Base-by-base conservation (phyloP, 306 rosid genomes). In the Trifolium dubium region DNA sequence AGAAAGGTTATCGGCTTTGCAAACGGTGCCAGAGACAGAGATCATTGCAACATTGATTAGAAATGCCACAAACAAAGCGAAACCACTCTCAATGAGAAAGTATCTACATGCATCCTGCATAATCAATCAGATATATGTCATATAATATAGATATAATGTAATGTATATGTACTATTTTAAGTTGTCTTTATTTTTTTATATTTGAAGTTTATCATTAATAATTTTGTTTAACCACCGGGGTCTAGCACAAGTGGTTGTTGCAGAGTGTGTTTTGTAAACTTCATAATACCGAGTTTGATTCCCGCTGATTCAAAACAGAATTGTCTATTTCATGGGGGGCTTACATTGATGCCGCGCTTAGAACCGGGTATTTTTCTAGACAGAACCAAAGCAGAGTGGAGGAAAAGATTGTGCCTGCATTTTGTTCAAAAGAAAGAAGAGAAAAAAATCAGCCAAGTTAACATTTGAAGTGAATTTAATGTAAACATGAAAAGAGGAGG, bases 301-400 rank as follows among this genome's bases (percentile, higher is more conserved):
- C 7, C 37, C 4, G 6, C 37, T 34, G 37, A 34, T 34, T 34
- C 37, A 34, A 6, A 35, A 1, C 1, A 35, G 39, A 35, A 5
- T 35, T 35, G 8, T 35, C 39, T 30, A 43, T 43, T 43, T 43
- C 49, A 43, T 4, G 14, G 13, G n/a, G 41, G 19, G 3, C 86
- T 74, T 83, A 93, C 98, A 54, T 93, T 93, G 85, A 93, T 82
- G 75, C 90, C 97, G 31, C 83, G 86, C 61, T 86, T 92, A 0
- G 96, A 83, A 62, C 46, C 76, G 8, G 92, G 97, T 40, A 87
- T 69, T 83, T 88, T 93, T 72, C 97, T 85, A 3, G 98, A 89
- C 3, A 93, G 86, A 67, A 93, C 97, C 11, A 93, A 89, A 64
- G 98, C 98, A n/a, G 98, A 93, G 59, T 91, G 96, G 31, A 91